A percentile compares a stretch with the other conserved stretches of the same genome.
Evolutionary conservation across 768 basidiomycete genomes (phyloP).

Genomic region (Erythrobasidium yunnanense): DNA sequence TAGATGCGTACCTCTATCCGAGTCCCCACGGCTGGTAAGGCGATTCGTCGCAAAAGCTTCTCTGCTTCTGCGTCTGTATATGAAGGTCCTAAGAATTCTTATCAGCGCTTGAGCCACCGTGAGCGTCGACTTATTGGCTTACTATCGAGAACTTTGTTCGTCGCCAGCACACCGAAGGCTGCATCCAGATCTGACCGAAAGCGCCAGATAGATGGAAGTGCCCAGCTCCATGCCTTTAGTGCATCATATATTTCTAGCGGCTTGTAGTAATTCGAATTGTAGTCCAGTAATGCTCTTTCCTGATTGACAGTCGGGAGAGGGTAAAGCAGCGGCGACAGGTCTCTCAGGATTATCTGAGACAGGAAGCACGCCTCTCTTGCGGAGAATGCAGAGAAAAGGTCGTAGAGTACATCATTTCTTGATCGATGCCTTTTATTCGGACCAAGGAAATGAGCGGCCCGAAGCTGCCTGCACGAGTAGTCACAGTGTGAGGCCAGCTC

Average conservation of each 20-base stretch:
- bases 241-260: slow-evolving; percentile 55
- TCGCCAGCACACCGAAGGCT: slow-evolving; percentile 43
- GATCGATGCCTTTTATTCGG: no score
- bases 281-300: slow-evolving; percentile 49
- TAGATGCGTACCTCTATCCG: slow-evolving; percentile 51
- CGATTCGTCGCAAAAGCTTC: slow-evolving; percentile 36
- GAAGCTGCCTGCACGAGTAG: slow-evolving; percentile 46
- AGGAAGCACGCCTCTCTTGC: slow-evolving; percentile 58
- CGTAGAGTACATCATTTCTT: slow-evolving; percentile 46
- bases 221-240: slow-evolving; percentile 62
- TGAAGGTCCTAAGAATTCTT: background rate
- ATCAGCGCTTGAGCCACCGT: slow-evolving; percentile 28
- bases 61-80: slow-evolving; percentile 33
- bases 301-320: slow-evolving; percentile 50
- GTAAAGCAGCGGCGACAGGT: slow-evolving; percentile 68
- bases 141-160: background rate
- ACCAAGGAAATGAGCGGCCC: slow-evolving; percentile 35
- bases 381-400: slow-evolving; percentile 53
- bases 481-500: slow-evolving; percentile 60
- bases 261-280: slow-evolving; percentile 52
- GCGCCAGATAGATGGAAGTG: slow-evolving; percentile 51
- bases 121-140: background rate
- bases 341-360: slow-evolving; percentile 78
- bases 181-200: slow-evolving; percentile 53
- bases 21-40: slow-evolving; percentile 49